A percentile compares a stretch with the other conserved stretches of the same genome.
phyloP scores from a whole-genome alignment of 1,284 basidiomycete genomes.

The Phellopilus nigrolimitatus region DNA sequence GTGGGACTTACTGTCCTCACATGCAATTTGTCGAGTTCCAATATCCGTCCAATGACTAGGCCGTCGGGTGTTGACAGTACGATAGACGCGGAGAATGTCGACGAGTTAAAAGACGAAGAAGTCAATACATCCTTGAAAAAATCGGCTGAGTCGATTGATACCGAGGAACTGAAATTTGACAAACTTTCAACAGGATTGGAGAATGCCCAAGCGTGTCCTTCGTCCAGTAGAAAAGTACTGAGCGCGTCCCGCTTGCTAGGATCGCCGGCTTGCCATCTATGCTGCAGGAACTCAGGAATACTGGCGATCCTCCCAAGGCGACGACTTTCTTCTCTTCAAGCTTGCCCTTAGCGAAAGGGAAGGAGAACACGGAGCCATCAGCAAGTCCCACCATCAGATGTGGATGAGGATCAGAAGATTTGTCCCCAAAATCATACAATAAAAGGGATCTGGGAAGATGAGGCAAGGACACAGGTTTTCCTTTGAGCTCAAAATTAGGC shows the following conservation, averaged over 20 bases:
- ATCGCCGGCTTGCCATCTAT: slow-evolving; percentile 49
- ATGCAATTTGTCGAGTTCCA: slow-evolving; percentile 77
- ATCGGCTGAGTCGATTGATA: not conserved
- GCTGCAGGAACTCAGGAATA: slow-evolving; percentile 49
- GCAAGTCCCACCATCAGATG: slow-evolving; percentile 76
- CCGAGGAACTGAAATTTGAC: slow-evolving; percentile 20
- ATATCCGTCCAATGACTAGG: slow-evolving; percentile 60
- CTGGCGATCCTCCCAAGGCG: slow-evolving; percentile 65
- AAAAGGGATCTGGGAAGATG: slow-evolving; percentile 68
- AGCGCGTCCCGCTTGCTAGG: slow-evolving; percentile 61
- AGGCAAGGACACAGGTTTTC: slow-evolving; percentile 44
- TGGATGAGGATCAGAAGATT: slow-evolving; percentile 35
- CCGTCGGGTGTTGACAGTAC: slow-evolving; percentile 52
- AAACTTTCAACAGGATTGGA: slow-evolving; percentile 70
- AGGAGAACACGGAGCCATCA: slow-evolving; percentile 74
- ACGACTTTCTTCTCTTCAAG: slow-evolving; percentile 54
- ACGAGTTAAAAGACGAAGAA: slow-evolving; percentile 47
- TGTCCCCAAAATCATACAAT: slow-evolving; percentile 59
- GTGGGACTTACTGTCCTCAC: slow-evolving; percentile 71
- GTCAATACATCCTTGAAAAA: slow-evolving; percentile 53
- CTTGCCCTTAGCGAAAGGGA: slow-evolving; percentile 42
- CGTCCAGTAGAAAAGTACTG: slow-evolving; percentile 64
- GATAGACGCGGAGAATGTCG: slow-evolving; percentile 46
- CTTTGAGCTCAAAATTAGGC: slow-evolving; percentile 36
- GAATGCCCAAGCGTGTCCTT: slow-evolving; percentile 63